Percentiles rank a stretch among this genome's conserved stretches.
These are phyloP conservation scores for Pseudogymnoascus sp. DNA, from an alignment of 2,329 filamentous ascomycete genomes.

Conservation along the genomic window DNA sequence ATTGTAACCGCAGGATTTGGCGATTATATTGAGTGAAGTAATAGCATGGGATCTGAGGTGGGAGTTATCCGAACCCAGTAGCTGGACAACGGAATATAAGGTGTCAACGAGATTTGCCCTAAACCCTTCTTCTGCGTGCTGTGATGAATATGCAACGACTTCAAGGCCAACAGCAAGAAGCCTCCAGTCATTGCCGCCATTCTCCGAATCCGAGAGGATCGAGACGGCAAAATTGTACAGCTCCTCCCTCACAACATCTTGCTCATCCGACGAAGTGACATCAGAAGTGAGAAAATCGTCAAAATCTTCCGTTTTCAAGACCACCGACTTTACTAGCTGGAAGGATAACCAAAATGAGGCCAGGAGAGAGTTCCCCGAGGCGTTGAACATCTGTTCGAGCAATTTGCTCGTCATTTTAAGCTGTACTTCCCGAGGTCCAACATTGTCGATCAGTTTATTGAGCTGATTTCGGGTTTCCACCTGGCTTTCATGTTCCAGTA, in stretches of 20 bases:
- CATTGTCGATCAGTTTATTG: constrained; percentile 45
- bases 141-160: constrained; percentile 66
- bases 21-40: constrained; percentile 72
- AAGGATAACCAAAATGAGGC: constrained; percentile 76
- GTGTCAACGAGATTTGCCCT: constrained; percentile 81
- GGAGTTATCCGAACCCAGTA: constrained; percentile 63
- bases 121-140: constrained; percentile 58
- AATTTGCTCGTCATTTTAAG: constrained; percentile 56
- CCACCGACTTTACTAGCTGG: constrained; percentile 55
- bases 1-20: constrained; percentile 63
- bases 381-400: constrained; percentile 52
- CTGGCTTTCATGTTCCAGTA: constrained; percentile 60
- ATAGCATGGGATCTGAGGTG: constrained; percentile 74
- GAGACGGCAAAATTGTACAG: constrained; percentile 62
- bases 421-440: constrained; percentile 51
- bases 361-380: constrained; percentile 50
- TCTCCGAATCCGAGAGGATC: constrained; percentile 47
- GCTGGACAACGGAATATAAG: constrained; percentile 84
- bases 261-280: constrained; percentile 29
- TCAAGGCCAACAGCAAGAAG: constrained; percentile 75
- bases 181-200: constrained; percentile 54
- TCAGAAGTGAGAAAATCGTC: constrained; percentile 60
- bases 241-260: constrained; percentile 49
- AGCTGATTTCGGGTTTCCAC: constrained; percentile 51
- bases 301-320: constrained; percentile 44